Percentiles rank a stretch among this genome's conserved stretches.
Conservation (phyloP, 331 rosid genomes). For the Cydonia oblonga region DNA sequence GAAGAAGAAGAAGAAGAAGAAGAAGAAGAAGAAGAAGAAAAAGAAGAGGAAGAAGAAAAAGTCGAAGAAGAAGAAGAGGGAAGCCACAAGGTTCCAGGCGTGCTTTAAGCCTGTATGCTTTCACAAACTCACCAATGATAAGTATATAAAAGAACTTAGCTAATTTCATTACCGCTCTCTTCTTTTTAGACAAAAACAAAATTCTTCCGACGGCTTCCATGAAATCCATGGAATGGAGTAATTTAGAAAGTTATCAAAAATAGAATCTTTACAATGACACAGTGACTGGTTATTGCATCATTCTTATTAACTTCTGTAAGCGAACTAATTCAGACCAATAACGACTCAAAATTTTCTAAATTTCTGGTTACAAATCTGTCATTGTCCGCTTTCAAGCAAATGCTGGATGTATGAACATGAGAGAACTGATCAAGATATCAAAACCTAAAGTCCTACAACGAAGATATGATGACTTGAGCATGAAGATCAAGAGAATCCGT, state of each 20-base stretch:
- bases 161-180: neutral
- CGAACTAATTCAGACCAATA: neutral
- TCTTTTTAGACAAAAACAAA: neutral
- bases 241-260: neutral
- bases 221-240: neutral
- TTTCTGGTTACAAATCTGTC: neutral
- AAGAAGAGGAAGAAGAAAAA: neutral
- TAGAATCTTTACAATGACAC: neutral
- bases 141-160: neutral
- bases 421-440: conserved; percentile 38
- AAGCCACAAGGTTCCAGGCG: conserved; percentile 31
- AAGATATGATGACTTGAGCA: conserved; percentile 41
- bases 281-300: neutral
- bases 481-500: conserved; percentile 47
- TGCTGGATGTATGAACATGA: conserved; percentile 38
- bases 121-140: neutral
- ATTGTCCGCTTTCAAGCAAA: conserved; percentile 8
- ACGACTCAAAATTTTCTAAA: neutral
- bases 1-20: neutral
- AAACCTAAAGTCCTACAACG: conserved; percentile 36
- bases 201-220: neutral
- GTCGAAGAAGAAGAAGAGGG: neutral
- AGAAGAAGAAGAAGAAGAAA: neutral
- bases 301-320: neutral
- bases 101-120: conserved; percentile 14